These are phyloP conservation scores for Periconia macrospinosa DNA, from an alignment of 2,329 filamentous ascomycete species.

Conservation along the genomic window DNA sequence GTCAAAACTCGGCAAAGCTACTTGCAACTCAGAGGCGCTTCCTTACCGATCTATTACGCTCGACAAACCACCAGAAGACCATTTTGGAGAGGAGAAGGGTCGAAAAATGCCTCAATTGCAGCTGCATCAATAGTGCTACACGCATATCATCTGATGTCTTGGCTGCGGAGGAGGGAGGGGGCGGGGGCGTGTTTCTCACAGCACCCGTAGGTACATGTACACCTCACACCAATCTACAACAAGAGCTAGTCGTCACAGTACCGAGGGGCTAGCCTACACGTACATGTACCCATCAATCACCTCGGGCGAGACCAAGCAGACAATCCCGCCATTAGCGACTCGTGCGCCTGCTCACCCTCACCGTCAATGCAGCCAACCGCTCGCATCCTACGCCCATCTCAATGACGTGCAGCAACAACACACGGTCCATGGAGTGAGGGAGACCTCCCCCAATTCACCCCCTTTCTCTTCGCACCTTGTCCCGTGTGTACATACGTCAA, in stretches of 20 bases:
- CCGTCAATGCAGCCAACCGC: neutral
- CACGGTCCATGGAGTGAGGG: too few relatives aligned
- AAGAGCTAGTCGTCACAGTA: neutral
- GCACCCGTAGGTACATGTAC: too few relatives aligned
- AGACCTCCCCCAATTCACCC: too few relatives aligned
- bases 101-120: conserved; percentile 2
- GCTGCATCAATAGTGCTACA: neutral
- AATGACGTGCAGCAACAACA: neutral
- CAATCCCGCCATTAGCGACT: too few relatives aligned
- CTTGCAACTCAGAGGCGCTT: neutral
- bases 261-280: neutral
- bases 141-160: neutral
- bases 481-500: too few relatives aligned
- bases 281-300: neutral
- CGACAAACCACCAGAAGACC: neutral
- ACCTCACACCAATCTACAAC: neutral
- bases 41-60: neutral
- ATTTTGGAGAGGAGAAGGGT: neutral
- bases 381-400: neutral
- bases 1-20: too few relatives aligned
- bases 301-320: neutral
- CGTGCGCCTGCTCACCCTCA: neutral
- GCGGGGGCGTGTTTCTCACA: too few relatives aligned
- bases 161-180: neutral
- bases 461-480: too few relatives aligned